Conservation (phyloP, 495 filamentous ascomycete genomes). For the Penicillium riverlandense region DNA sequence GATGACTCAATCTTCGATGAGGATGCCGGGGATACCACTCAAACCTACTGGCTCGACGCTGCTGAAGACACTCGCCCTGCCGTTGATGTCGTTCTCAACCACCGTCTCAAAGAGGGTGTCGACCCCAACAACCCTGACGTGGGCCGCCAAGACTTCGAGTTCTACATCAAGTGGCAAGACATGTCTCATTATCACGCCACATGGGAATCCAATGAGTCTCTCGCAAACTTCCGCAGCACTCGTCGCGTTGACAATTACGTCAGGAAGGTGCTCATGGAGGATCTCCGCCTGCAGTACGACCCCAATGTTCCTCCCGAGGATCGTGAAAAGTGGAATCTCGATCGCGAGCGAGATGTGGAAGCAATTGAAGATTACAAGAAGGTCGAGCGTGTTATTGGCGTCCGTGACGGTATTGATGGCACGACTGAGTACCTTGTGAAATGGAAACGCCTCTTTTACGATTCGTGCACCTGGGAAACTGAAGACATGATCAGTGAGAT, state of each 20-base stretch:
- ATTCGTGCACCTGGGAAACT: slow-evolving; percentile 90
- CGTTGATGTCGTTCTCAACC: slow-evolving; percentile 84
- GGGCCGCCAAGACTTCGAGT: slow-evolving; percentile 79
- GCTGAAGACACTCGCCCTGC: slow-evolving; percentile 68
- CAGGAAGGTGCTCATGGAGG: slow-evolving; percentile 67
- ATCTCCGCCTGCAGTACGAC: slow-evolving; percentile 62
- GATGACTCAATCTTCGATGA: slow-evolving; percentile 71
- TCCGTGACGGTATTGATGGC: slow-evolving; percentile 65
- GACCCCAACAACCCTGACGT: slow-evolving; percentile 47
- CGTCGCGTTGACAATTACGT: slow-evolving; percentile 92
- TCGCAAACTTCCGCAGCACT: slow-evolving; percentile 64
- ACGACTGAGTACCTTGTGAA: slow-evolving; percentile 78
- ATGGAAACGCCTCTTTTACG: slow-evolving; percentile 82
- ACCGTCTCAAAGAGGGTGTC: slow-evolving; percentile 65
- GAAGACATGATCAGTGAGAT: slow-evolving; percentile 65
- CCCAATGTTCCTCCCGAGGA: slow-evolving; percentile 74
- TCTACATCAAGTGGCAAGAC: slow-evolving; percentile 95
- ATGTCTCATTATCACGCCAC: slow-evolving; percentile 92
- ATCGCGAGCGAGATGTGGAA: slow-evolving; percentile 79
- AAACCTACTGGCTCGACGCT: slow-evolving; percentile 56
- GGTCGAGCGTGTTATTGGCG: slow-evolving; percentile 86
- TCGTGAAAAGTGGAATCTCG: slow-evolving; percentile 82
- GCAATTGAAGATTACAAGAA: slow-evolving; percentile 77
- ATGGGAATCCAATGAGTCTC: slow-evolving; percentile 73
- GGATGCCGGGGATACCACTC: slow-evolving; percentile 47